These are phyloP conservation scores for Calonectria pauciramosa DNA, from an alignment of 2,329 filamentous ascomycete genomes.

Conservation along the genomic window DNA sequence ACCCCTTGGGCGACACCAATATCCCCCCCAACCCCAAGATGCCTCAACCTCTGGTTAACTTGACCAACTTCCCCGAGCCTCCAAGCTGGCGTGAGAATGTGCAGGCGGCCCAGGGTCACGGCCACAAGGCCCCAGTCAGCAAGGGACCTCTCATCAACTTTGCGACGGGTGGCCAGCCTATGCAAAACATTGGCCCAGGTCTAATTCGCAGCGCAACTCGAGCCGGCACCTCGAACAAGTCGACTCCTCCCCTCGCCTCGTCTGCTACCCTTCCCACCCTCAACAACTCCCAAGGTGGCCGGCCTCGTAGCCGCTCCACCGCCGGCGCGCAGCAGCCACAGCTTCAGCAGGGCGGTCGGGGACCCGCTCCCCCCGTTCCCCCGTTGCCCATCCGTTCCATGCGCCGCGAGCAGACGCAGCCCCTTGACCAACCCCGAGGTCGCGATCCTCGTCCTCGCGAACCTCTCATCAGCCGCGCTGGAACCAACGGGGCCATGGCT, in stretches of 20 bases:
- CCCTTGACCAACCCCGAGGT: conserved; percentile 39
- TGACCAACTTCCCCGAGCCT: conserved; percentile 74
- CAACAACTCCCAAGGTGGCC: conserved; percentile 15
- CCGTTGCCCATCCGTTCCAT: conserved; percentile 45
- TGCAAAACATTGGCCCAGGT: conserved; percentile 32
- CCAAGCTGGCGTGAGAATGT: conserved; percentile 64
- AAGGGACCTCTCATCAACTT: conserved; percentile 62
- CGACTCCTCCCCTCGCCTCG: conserved; percentile 22
- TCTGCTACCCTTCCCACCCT: conserved; percentile 25
- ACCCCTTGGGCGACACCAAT: conserved; percentile 31
- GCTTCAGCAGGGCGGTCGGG: conserved; percentile 1
- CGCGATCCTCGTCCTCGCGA: conserved; percentile 45
- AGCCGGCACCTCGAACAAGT: conserved; percentile 17
- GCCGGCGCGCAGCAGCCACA: conserved; percentile 32
- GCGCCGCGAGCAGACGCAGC: conserved; percentile 43
- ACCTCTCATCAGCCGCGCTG: conserved; percentile 50
- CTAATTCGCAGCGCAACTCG: conserved; percentile 36
- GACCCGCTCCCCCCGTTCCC: conserved; percentile 43
- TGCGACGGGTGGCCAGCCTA: conserved; percentile 50
- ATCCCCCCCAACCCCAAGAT: conserved; percentile 34
- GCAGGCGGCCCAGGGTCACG: conserved; percentile 60
- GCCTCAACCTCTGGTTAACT: conserved; percentile 76
- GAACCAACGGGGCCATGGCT: conserved; percentile 35
- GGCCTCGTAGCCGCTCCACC: conserved; percentile 45
- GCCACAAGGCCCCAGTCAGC: conserved; percentile 54